Conservation (phyloP, 192 early-diverging fungal species). For the Backusella circina region DNA sequence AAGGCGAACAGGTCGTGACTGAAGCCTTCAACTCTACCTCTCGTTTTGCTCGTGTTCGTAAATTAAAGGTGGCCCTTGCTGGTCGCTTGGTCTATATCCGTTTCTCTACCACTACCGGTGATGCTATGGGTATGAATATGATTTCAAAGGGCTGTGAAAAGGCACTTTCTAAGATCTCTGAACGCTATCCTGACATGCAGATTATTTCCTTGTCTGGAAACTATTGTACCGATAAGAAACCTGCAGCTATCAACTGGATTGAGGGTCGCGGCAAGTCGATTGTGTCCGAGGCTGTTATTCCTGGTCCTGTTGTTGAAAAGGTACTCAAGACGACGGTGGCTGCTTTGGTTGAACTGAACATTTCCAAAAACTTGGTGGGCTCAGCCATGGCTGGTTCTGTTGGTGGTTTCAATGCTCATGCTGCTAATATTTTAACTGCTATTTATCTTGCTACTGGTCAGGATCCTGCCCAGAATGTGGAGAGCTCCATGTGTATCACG, state of each 20-base stretch:
- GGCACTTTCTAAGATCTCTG: constrained; percentile 59
- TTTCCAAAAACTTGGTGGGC: constrained; percentile 88
- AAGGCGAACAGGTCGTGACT: constrained; percentile 61
- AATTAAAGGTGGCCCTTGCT: constrained; percentile 78
- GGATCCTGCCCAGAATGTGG: constrained; percentile 95
- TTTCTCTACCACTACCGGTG: constrained; percentile 88
- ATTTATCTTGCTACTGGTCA: constrained; percentile 90
- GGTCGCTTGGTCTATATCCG: constrained; percentile 84
- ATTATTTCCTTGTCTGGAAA: constrained; percentile 86
- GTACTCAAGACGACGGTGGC: constrained; percentile 86
- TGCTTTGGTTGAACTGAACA: constrained; percentile 76
- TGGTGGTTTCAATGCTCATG: constrained; percentile 93
- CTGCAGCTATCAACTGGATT: constrained; percentile 96
- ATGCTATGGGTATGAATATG: constrained; percentile 99
- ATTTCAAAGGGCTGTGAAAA: constrained; percentile 94
- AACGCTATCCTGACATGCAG: constrained; percentile 68
- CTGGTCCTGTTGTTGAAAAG: constrained; percentile 69
- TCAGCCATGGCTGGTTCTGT: constrained; percentile 91
- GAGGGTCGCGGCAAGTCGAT: constrained; percentile 95
- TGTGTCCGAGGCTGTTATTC: constrained; percentile 81
- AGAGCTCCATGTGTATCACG: constrained; percentile 90
- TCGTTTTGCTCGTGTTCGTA: constrained; percentile 81
- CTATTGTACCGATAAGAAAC: constrained; percentile 97
- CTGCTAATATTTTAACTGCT: constrained; percentile 90
- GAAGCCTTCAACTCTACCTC: constrained; percentile 84